Evolutionary conservation across 148 eudicot genomes (phyloP).

Genomic region (Euryodendron excelsum): DNA sequence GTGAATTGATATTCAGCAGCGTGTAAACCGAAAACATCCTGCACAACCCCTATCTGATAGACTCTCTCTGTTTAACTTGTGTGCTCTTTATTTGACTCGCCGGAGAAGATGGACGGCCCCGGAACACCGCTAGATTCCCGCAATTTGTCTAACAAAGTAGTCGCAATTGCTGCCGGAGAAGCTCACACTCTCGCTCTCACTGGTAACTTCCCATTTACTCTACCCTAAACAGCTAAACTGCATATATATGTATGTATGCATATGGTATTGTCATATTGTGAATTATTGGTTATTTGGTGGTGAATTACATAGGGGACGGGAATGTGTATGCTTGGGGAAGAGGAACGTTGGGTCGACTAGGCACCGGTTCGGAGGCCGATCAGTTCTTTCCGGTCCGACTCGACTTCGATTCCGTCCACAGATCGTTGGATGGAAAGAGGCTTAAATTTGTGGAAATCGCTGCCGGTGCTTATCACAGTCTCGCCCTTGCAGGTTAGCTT

Average conservation of each 20-base stretch:
- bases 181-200: conserved; percentile 82
- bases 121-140: conserved; percentile 8
- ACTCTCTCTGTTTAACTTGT: not conserved
- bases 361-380: conserved; percentile 64
- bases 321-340: conserved; percentile 85
- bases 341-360: conserved; percentile 77
- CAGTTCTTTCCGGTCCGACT: conserved; percentile 43
- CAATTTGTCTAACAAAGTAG: conserved; percentile 34
- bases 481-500: conserved; percentile 71
- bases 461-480: conserved; percentile 87
- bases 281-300: not conserved
- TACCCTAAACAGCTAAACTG: no score
- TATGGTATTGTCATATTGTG: no score
- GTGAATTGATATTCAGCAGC: no score
- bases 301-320: conserved; percentile 49
- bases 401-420: conserved; percentile 19
- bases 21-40: no score
- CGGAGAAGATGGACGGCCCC: conserved; percentile 20
- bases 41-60: not conserved
- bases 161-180: conserved; percentile 70
- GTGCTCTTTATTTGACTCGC: no score
- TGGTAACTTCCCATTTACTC: conserved; percentile 21
- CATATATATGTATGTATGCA: not conserved
- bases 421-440: conserved; percentile 3
- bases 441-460: conserved; percentile 51